Evolutionary conservation across 805 yeast species (phyloP).

Genomic region (Candida orba): DNA sequence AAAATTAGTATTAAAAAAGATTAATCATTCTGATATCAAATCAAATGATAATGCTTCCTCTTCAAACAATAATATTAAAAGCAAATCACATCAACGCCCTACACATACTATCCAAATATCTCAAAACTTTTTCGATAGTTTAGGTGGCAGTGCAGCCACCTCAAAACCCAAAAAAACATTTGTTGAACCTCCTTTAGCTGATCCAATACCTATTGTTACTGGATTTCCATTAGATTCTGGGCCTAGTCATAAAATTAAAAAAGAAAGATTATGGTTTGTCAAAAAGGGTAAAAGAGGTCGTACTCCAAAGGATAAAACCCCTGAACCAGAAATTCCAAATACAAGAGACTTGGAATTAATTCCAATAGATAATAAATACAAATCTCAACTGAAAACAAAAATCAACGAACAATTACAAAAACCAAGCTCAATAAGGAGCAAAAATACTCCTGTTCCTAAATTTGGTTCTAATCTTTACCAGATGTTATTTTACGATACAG

Average conservation of each 20-base stretch:
- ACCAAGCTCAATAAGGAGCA: constrained; percentile 17
- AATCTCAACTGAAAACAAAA: constrained; percentile 7
- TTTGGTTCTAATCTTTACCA: constrained; percentile 8
- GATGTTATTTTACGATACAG: constrained; percentile 6
- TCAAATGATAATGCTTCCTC: background rate
- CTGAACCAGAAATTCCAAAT: constrained; percentile 3
- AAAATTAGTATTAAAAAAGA: no score
- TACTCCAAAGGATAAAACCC: background rate
- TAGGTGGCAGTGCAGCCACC: background rate
- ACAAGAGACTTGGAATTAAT: background rate
- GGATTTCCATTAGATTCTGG: constrained; percentile 68
- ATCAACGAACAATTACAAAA: constrained; percentile 16
- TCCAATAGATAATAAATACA: background rate
- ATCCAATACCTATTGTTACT: constrained; percentile 52
- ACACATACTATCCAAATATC: no score
- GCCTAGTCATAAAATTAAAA: constrained; percentile 55
- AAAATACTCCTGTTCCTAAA: constrained; percentile 5
- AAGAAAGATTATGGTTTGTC: constrained; percentile 47
- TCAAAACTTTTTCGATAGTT: no score
- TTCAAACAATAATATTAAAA: background rate
- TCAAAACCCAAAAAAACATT: constrained; percentile 6
- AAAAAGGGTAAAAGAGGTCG: constrained; percentile 23
- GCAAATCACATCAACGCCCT: no score
- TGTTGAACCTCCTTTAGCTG: constrained; percentile 51
- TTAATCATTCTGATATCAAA: background rate